These are phyloP conservation scores for Jamesozyma jinghongensis DNA, from an alignment of 805 yeast species.

Conservation along the genomic window DNA sequence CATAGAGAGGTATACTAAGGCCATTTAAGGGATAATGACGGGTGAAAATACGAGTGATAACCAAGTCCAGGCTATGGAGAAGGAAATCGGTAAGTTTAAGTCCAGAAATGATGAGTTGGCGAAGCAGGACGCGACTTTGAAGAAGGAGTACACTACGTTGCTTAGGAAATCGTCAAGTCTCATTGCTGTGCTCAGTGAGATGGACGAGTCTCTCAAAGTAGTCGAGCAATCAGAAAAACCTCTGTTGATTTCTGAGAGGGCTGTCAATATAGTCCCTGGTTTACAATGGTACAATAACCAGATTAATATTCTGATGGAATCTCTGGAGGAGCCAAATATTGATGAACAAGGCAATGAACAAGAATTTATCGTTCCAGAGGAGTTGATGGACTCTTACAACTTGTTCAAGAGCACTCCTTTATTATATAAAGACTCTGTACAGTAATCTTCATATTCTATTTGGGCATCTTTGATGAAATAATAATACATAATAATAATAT, in stretches of 20 bases:
- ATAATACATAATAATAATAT: too few species aligned
- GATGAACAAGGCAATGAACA: background rate
- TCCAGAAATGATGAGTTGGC: constrained; percentile 26
- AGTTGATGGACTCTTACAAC: constrained; percentile 20
- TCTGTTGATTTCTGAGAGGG: constrained; percentile 11
- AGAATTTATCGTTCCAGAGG: constrained; percentile 18
- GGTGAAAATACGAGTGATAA: too few species aligned
- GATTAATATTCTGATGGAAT: constrained; percentile 8
- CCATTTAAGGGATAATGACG: too few species aligned
- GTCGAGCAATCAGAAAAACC: constrained; percentile 5
- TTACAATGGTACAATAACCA: constrained; percentile 24
- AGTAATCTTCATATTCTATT: background rate
- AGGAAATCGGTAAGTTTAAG: constrained; percentile 9
- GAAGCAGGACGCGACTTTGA: constrained; percentile 24
- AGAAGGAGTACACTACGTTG: constrained; percentile 26
- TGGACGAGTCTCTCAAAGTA: constrained; percentile 1
- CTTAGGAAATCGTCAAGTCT: constrained; percentile 26
- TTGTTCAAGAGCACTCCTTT: constrained; percentile 23
- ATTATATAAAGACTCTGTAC: constrained; percentile 20
- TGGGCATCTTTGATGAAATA: too few species aligned
- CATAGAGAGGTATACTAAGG: too few species aligned
- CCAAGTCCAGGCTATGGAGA: constrained; percentile 1
- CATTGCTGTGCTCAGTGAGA: constrained; percentile 11
- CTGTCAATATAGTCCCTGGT: constrained; percentile 16
- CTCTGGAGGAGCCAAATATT: background rate